Evolutionary conservation across 495 filamentous ascomycete species (phyloP).

Genomic region (Aspergillus indologenus): DNA sequence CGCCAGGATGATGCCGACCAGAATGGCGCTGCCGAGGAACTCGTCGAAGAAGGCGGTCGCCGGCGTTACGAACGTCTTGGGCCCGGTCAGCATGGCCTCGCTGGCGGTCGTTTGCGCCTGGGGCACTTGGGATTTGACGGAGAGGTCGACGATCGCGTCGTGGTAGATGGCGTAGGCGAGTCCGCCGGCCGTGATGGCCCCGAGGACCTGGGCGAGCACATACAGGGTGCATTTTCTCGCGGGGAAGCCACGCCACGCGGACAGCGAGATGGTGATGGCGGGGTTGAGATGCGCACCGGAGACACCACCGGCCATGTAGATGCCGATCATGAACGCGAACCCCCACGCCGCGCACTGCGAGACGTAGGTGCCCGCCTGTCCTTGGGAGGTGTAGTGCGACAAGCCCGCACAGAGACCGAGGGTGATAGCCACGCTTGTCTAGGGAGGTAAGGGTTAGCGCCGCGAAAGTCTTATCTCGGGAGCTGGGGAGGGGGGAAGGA

Average conservation of each 20-base stretch:
- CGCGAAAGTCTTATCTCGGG: no score
- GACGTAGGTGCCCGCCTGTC: constrained; percentile 14
- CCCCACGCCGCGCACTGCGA: constrained; percentile 28
- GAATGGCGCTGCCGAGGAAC: constrained; percentile 48
- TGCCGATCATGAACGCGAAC: constrained; percentile 49
- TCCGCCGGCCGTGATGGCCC: constrained; percentile 43
- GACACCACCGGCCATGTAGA: constrained; percentile 52
- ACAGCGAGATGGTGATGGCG: constrained; percentile 53
- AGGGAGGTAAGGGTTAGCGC: not conserved
- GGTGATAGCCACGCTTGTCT: constrained; percentile 24
- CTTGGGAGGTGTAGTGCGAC: constrained; percentile 2
- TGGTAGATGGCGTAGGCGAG: constrained; percentile 46
- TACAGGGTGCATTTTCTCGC: constrained; percentile 45
- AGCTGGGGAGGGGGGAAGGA: not conserved
- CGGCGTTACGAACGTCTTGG: constrained; percentile 33
- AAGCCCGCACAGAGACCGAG: constrained; percentile 25
- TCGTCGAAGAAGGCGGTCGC: constrained; percentile 56
- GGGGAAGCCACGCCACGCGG: constrained; percentile 52
- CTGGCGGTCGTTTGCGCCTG: constrained; percentile 24
- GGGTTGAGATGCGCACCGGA: constrained; percentile 57
- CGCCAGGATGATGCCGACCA: constrained; percentile 84
- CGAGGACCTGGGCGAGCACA: constrained; percentile 45
- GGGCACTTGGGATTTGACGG: constrained; percentile 13
- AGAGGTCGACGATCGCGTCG: constrained; percentile 35
- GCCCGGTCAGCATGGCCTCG: constrained; percentile 36